Conservation (phyloP, 2,329 filamentous ascomycete genomes). For the Trichothecium roseum region DNA sequence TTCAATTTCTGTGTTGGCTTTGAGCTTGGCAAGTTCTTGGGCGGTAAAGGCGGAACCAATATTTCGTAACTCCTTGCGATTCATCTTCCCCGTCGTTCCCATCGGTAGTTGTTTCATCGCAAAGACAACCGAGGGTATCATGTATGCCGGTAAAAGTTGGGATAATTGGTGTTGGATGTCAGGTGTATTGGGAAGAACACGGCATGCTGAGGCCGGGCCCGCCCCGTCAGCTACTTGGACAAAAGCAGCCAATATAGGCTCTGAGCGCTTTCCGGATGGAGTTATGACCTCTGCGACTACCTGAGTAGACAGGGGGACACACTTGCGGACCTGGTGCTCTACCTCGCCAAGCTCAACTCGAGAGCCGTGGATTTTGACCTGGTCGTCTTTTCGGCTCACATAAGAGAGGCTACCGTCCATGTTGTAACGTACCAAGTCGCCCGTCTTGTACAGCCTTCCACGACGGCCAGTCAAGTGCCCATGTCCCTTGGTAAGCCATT, state of each 20-base stretch:
- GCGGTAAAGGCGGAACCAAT: constrained; percentile 5
- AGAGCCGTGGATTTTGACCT: constrained; percentile 57
- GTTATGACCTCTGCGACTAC: constrained; percentile 1
- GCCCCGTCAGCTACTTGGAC: neutral
- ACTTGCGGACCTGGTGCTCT: constrained; percentile 34
- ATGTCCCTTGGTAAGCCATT: constrained; percentile 10
- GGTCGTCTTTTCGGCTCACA: constrained; percentile 53
- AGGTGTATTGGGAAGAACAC: constrained; percentile 1
- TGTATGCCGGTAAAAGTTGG: neutral
- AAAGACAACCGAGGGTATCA: constrained; percentile 2
- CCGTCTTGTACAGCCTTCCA: constrained; percentile 45
- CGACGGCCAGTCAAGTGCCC: constrained; percentile 24
- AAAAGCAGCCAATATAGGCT: neutral
- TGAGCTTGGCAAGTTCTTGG: too few relatives aligned
- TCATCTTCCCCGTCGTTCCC: constrained; percentile 4
- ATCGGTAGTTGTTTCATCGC: constrained; percentile 1
- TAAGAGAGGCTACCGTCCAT: constrained; percentile 41
- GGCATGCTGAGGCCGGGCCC: constrained; percentile 17
- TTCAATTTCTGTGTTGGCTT: neutral
- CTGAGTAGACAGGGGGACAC: neutral
- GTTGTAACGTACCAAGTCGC: constrained; percentile 46
- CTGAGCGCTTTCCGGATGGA: neutral
- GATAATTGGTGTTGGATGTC: neutral
- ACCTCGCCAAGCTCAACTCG: constrained; percentile 50
- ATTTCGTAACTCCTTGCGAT: constrained; percentile 2